Percentiles rank a stretch among this genome's conserved stretches.
These are phyloP conservation scores for Mycena rebaudengoi DNA, from an alignment of 768 basidiomycete genomes.

Conservation along the genomic window DNA sequence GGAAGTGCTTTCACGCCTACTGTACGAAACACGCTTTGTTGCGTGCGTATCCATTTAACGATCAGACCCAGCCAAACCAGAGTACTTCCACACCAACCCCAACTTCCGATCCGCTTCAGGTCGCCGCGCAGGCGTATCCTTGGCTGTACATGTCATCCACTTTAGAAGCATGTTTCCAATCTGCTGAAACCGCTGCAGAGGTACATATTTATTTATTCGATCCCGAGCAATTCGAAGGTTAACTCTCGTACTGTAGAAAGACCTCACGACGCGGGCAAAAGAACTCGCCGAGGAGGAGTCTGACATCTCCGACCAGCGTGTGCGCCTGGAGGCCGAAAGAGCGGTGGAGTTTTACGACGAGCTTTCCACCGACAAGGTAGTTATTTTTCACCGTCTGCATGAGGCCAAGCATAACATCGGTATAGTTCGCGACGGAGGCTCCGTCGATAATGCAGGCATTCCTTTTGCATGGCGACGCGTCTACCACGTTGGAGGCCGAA, in stretches of 20 bases:
- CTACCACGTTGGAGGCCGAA: slow-evolving; percentile 49
- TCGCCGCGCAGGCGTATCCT: slow-evolving; percentile 62
- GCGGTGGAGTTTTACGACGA: slow-evolving; percentile 56
- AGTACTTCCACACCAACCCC: slow-evolving; percentile 26
- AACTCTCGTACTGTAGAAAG: slow-evolving; percentile 36
- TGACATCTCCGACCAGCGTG: slow-evolving; percentile 49
- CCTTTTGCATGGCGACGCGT: slow-evolving; percentile 54
- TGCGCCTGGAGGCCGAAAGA: slow-evolving; percentile 53
- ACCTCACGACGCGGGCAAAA: slow-evolving; percentile 43
- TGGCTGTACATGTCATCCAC: slow-evolving; percentile 70
- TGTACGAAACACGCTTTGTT: slow-evolving; percentile 9
- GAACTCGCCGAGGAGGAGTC: slow-evolving; percentile 50
- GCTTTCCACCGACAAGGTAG: slow-evolving; percentile 46
- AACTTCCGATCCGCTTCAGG: slow-evolving; percentile 50
- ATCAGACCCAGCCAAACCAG: slow-evolving; percentile 3
- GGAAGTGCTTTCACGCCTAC: background rate
- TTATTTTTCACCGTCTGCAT: background rate
- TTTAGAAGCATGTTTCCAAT: slow-evolving; percentile 58
- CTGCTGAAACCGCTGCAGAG: slow-evolving; percentile 46
- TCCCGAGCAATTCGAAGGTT: background rate
- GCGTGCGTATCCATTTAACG: background rate
- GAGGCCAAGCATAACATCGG: background rate
- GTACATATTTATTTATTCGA: slow-evolving; percentile 27
- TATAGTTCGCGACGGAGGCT: slow-evolving; percentile 52
- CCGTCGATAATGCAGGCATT: slow-evolving; percentile 59